Base-by-base conservation (phyloP, 208 protist genomes). In the Vickermania spadyakhi region DNA sequence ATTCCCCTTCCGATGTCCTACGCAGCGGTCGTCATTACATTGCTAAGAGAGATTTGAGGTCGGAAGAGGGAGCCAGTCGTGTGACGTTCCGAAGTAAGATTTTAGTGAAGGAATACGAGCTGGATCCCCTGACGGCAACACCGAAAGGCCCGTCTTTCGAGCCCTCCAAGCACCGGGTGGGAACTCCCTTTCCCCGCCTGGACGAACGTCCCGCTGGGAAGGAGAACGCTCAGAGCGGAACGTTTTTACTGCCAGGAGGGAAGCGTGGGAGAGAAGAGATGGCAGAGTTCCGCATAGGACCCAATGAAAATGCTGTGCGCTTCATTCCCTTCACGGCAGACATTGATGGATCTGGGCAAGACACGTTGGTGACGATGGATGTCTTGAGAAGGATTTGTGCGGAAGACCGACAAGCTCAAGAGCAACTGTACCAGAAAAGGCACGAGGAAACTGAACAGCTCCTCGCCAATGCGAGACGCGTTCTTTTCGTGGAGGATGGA, bases 11-110 rank as follows among this genome's bases (percentile, higher is more conserved):
- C 0, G 86, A 93, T 61, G 68, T 89, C 13, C 57, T 93, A 49
- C 83, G 77, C 64, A 72, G 74, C 28, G 86, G 86, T 3, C 69
- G 70, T 28, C 81, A 93, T 69, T 93, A 93, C 71, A 80, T 93
- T 41, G 81, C 79, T 3, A 65, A 79, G 2, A 79, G 86, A 22
- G 86, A 90, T 52, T 70, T 67, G 13, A 68, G 63, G 11, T 30
- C 72, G 1, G 75, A 77, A 42, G 57, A 61, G 1, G 60, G 65
- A 13, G 67, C 61, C 30, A 83, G 66, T 11, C 77, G 78, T 1
- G 86, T 93, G 13, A 85, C 81, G 14, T 93, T 93, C 62, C 79
- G 77, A 21, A 74, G 83, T 2, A 89, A 89, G 51, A 88, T 93
- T 50, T 52, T 70, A 13, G 83, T 93, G 31, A 79, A 89, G 64